Base-by-base conservation (phyloP, 1,284 basidiomycete species). In the Papiliotrema laurentii region DNA sequence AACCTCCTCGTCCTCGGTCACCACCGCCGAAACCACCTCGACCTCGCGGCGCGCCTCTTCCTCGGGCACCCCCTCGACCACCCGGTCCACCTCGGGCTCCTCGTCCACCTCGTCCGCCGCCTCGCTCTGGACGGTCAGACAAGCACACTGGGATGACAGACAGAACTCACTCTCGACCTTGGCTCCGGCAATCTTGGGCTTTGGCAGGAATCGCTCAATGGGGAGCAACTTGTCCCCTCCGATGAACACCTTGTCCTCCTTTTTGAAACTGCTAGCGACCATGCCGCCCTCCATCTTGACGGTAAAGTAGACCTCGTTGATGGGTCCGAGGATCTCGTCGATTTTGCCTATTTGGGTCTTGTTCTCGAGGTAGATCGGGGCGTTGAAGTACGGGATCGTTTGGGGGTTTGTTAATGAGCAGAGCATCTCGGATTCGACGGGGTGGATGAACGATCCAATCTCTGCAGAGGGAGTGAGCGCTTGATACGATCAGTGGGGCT, bases 331-430 rank as follows among this genome's bases (percentile, higher is more conserved):
- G 55, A 97, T 91, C 72, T 98, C 89, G 66, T 97, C 93, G 27
- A 98, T 90, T 2, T 92, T 97, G 64, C 87, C 78, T 36, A 97
- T 84, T 43, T 88, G 82, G 9, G 92, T 91, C 77, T 97, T 99
- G 77, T 98, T 98, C 78, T 91, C 85, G 45, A 99, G 82, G 75
- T 97, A 99, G 71, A 99, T 96, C 47, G 96, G 94, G 0, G 96
- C 94, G 74, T 99, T 99, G 80, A 99, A 99, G 77, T 96, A 96
- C 0, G 96, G 96, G 14, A 99, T 89, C 78, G 89, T 93, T 74
- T 91, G 84, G 2, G 84, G 77, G 70, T 91, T 82, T 31, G 84
- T 77, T 11, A 91, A 90, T 10, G 85, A 79, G 75, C 96, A 99
- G 49, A 91, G 61, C 94, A 99, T 97, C 73, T 99, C 94, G 55